phyloP scores from a whole-genome alignment of 805 yeast species.

The Candida ipomoeae region DNA sequence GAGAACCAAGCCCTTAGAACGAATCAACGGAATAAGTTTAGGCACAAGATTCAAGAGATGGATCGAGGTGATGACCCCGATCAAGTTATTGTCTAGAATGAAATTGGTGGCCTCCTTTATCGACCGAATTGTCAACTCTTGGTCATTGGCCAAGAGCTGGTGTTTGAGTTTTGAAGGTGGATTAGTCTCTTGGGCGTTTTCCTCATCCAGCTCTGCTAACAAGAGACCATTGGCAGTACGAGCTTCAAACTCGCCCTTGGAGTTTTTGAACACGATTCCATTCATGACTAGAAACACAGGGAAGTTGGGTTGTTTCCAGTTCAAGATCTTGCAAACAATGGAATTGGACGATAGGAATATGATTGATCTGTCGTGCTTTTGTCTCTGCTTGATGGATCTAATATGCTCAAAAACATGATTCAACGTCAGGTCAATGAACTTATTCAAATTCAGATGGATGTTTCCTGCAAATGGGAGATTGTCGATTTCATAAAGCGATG shows the following conservation, averaged over 20 bases:
- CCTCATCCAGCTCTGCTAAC: constrained; percentile 21
- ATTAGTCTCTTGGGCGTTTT: not conserved
- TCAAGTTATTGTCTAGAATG: constrained; percentile 74
- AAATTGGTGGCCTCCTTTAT: constrained; percentile 79
- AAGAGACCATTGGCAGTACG: constrained; percentile 39
- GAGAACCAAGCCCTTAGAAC: constrained; percentile 76
- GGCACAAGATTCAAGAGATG: constrained; percentile 71
- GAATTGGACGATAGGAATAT: constrained; percentile 86
- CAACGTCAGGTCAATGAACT: constrained; percentile 70
- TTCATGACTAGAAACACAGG: constrained; percentile 86
- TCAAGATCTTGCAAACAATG: constrained; percentile 84
- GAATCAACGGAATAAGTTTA: constrained; percentile 64
- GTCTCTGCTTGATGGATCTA: constrained; percentile 37
- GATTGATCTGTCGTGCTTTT: constrained; percentile 48
- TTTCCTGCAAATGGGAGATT: constrained; percentile 38
- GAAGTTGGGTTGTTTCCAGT: constrained; percentile 98
- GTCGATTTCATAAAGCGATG: constrained; percentile 49
- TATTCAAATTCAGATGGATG: constrained; percentile 54
- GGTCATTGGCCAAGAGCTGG: constrained; percentile 26
- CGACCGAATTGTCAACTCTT: constrained; percentile 52
- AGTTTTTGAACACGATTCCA: constrained; percentile 45
- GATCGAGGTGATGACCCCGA: constrained; percentile 78
- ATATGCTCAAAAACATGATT: constrained; percentile 73
- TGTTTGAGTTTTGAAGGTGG: constrained; percentile 12
- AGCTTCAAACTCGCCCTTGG: constrained; percentile 30